Evolutionary conservation across 768 basidiomycete genomes (phyloP), one percentile per base, ranked within the genome.

Genomic region (Xerocomellus amylosporus): DNA sequence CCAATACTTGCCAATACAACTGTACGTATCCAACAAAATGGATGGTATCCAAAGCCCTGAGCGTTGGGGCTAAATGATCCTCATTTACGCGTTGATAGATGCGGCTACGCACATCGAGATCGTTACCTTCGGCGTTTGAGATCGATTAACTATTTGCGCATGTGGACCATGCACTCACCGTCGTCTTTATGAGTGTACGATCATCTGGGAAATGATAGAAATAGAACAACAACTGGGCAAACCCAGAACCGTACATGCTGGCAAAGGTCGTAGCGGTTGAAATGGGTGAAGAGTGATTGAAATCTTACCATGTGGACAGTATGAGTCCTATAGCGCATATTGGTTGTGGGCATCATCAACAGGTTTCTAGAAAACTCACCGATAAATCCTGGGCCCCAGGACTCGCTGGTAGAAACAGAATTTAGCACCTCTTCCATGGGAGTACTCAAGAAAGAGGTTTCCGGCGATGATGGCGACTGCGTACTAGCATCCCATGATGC

Each of bases 151-250:
- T 28, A 14, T 26, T 24, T 42, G 22, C 19, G 49, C 13, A 17
- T 12, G 28, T 49, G 28, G 17, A 17, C 19, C n/a, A 15, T 42
- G 49, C 14, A 15, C 53, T 54, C 40, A 52, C 53, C 49, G 26
- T 33, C 24, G 28, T 15, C 26, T 54, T 54, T 14, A 51, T 26
- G 39, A 36, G 14, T 2, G 10, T 30, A 20, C 19, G 51, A 45
- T 53, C 51, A n/a, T 39, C 28, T 20, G 42, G 51, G 19, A 55
- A 55, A 43, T 53, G 8, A 17, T 45, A 43, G 36, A 10, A 38
- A 53, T 55, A 55, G 37, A 55, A 55, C 24, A 53, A 26, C 15
- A 50, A 54, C 26, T 54, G 49, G 30, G 49, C 49, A 20, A 51
- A 15, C 8, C 54, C 54, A 33, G 42, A 24, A 42, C 54, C 54